Conservation (phyloP, 2,329 filamentous ascomycete genomes). For the Colletotrichum chrysophilum region DNA sequence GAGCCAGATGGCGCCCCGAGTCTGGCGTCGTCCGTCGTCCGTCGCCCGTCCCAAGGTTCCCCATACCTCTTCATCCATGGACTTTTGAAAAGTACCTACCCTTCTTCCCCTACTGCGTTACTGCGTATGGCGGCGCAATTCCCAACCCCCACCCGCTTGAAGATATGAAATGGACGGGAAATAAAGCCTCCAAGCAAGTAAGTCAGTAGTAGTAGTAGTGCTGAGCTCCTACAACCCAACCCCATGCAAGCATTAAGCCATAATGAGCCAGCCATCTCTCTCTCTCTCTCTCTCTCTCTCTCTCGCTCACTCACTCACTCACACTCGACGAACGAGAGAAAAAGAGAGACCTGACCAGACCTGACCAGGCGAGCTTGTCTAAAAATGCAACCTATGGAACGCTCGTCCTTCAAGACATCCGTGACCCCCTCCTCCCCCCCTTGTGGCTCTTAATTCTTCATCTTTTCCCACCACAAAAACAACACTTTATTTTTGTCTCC, state of each 20-base stretch:
- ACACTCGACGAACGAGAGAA: neutral
- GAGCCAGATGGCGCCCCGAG: neutral
- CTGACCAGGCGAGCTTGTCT: neutral
- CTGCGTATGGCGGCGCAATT: neutral
- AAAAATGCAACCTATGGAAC: constrained; percentile 10
- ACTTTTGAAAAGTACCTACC: neutral
- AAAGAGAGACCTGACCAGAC: neutral
- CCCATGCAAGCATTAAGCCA: neutral
- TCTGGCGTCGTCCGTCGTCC: neutral
- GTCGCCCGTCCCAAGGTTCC: neutral
- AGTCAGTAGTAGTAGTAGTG: neutral
- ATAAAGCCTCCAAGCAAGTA: neutral
- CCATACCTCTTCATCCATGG: neutral
- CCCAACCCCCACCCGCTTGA: constrained; percentile 7
- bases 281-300: neutral
- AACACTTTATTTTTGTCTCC: neutral
- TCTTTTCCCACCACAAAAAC: constrained; percentile 2
- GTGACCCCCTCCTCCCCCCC: neutral
- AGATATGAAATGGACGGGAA: neutral
- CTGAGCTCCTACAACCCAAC: neutral
- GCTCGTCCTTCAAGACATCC: constrained; percentile 12
- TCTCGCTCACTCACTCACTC: neutral
- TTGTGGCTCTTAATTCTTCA: constrained; percentile 17
- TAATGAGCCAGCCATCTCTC: neutral
- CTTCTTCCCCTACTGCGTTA: neutral